phyloP scores from a whole-genome alignment of 352 stramenopile genomes.

The Globisporangium iwayamae region DNA sequence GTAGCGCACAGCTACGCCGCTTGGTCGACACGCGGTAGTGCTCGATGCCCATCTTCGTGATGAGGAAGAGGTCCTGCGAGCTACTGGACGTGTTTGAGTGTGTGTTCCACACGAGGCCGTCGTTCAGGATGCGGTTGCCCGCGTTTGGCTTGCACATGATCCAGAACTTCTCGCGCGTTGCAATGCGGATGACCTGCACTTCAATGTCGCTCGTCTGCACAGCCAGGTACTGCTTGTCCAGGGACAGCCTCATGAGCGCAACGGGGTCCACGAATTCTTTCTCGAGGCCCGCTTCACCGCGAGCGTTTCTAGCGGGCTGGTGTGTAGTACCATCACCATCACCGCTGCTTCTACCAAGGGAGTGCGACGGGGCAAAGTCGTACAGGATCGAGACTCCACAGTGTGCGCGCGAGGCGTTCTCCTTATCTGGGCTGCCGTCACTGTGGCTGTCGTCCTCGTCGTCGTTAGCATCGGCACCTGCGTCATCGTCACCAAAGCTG shows the following conservation, averaged over 20 bases:
- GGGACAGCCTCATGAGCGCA: constrained; percentile 47
- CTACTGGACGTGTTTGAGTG: constrained; percentile 35
- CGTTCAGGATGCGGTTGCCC: constrained; percentile 55
- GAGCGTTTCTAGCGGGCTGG: not conserved
- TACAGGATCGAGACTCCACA: constrained; percentile 32
- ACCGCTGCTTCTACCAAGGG: not conserved
- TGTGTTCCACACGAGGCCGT: constrained; percentile 67
- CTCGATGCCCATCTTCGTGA: constrained; percentile 74
- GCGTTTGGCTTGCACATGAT: constrained; percentile 67
- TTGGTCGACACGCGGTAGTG: constrained; percentile 68
- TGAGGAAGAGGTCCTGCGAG: constrained; percentile 72
- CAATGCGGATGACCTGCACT: constrained; percentile 58
- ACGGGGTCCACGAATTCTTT: constrained; percentile 21
- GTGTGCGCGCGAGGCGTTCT: not conserved
- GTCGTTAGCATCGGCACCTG: not conserved
- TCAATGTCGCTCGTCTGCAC: constrained; percentile 83
- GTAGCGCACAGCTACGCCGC: constrained; percentile 48
- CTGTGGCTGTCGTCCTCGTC: constrained; percentile 2
- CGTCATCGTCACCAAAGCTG: not conserved
- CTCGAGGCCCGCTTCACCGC: not conserved
- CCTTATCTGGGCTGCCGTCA: constrained; percentile 8
- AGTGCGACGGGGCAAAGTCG: constrained; percentile 29
- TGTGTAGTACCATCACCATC: not conserved
- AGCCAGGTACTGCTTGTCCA: constrained; percentile 63
- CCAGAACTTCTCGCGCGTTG: constrained; percentile 51